phyloP scores from a whole-genome alignment of 148 eudicot genomes.

The Vaccinium vitisidaea region DNA sequence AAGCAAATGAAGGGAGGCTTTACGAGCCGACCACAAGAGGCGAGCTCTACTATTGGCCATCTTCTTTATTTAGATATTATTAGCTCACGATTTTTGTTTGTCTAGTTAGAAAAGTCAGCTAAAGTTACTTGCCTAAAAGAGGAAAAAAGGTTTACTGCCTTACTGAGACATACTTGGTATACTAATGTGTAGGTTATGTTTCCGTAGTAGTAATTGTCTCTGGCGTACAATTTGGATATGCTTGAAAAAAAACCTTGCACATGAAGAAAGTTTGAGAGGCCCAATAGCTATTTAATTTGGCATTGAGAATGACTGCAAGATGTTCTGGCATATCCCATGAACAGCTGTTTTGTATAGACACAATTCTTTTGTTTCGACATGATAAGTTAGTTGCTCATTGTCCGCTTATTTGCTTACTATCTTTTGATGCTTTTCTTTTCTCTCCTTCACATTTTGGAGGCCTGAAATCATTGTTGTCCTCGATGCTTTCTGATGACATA shows the following conservation, averaged over 20 bases:
- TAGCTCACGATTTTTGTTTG: not conserved
- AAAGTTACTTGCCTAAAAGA: not conserved
- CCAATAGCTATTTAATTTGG: not conserved
- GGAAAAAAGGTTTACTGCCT: not conserved
- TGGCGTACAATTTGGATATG: not conserved
- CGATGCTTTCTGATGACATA: slow-evolving; percentile 3
- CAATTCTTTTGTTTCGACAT: not conserved
- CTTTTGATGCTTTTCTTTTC: not conserved
- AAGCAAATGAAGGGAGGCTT: not conserved
- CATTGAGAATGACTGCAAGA: not conserved
- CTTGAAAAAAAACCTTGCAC: not conserved
- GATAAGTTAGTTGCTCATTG: not conserved
- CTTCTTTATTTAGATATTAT: not conserved
- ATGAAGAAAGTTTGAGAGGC: not conserved
- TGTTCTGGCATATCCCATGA: not conserved
- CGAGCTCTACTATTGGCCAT: not conserved
- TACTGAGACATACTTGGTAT: not conserved
- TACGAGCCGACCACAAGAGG: not conserved
- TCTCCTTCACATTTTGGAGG: not conserved
- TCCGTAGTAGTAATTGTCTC: not conserved
- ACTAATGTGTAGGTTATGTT: not conserved
- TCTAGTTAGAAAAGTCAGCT: not conserved
- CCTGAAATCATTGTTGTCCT: not conserved
- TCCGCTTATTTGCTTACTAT: not conserved
- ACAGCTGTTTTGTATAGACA: not conserved